Base-by-base conservation (phyloP, 2,329 filamentous ascomycete species). In the Phaeosphaeriaceae sp. region DNA sequence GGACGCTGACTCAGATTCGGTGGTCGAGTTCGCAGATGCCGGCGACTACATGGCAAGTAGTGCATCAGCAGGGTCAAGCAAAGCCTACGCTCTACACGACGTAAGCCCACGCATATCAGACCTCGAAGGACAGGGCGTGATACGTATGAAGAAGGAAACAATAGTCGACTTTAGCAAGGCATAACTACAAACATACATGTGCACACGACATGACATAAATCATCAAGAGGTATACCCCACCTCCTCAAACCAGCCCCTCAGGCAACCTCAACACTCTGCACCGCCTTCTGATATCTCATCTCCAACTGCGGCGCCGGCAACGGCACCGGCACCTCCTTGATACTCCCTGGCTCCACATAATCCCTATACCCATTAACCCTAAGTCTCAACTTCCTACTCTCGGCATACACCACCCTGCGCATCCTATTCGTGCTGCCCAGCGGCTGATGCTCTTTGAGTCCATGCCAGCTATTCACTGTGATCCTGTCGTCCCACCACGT, bases 401-500 rank as follows among this genome's bases (percentile, higher is more conserved):
- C 77, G 0, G 77, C 77, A 64, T 81, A 80, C 21, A 80, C 78
- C 0, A 80, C 78, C 52, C 75, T 69, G 7, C 78, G 65, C 77
- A 79, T 79, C 17, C 78, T 58, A 59, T 80, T 80, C 35, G 77
- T 79, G 59, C 72, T 76, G 1, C 78, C 78, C 1, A 80, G 69
- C 4, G 77, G 77, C 66, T 76, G 76, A 60, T 79, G 75, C 49
- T 66, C 65, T 63, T 76, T 77, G 19, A 80, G 55, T 0, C 78
- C 77, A 61, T 80, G 77, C 77, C 77, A 80, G 24, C 68, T 70
- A 56, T 80, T 79, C 59, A 73, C 70, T 3, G 76, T 79, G 28
- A 79, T 79, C 2, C 75, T 60, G 50, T 79, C 76, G 48, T 79
- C 77, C 77, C 77, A 79, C 76, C 75, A 79, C 1, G 74, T 72